Conservation (phyloP, 306 rosid species). For the Crotalaria pallida region DNA sequence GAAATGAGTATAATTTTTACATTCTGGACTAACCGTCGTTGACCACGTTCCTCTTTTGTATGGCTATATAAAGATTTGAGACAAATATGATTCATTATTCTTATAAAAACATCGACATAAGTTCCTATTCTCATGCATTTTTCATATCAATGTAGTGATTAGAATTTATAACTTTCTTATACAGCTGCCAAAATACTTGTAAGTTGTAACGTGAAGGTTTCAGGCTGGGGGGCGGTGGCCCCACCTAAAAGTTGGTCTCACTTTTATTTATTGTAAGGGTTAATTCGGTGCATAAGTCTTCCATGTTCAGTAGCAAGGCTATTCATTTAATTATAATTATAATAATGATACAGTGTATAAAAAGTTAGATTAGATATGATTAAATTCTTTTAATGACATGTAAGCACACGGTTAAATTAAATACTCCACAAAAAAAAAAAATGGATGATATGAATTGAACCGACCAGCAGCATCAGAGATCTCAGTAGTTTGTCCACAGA, state of each 20-base stretch:
- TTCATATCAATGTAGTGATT: background rate
- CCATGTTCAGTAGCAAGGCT: background rate
- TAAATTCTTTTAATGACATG: background rate
- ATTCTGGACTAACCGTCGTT: too few relatives aligned
- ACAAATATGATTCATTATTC: background rate
- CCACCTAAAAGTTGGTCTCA: too few relatives aligned
- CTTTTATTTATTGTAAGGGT: background rate
- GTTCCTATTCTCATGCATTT: background rate
- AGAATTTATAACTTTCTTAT: background rate
- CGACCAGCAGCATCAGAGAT: constrained; percentile 64
- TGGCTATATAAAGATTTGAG: too few relatives aligned
- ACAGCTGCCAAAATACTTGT: too few relatives aligned
- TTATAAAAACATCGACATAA: background rate
- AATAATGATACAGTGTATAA: background rate
- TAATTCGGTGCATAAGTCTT: background rate
- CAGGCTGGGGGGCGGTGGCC: too few relatives aligned
- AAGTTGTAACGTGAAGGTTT: too few relatives aligned
- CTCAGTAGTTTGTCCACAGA: constrained; percentile 45
- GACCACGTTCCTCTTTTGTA: too few relatives aligned
- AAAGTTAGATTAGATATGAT: background rate
- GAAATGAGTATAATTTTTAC: too few relatives aligned
- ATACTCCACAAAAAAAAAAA: background rate
- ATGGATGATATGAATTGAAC: background rate
- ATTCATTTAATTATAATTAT: background rate
- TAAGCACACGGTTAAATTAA: background rate